These are phyloP conservation scores for Heracleum sosnowskyi DNA, from an alignment of 129 eudicot species.

Conservation along the genomic window DNA sequence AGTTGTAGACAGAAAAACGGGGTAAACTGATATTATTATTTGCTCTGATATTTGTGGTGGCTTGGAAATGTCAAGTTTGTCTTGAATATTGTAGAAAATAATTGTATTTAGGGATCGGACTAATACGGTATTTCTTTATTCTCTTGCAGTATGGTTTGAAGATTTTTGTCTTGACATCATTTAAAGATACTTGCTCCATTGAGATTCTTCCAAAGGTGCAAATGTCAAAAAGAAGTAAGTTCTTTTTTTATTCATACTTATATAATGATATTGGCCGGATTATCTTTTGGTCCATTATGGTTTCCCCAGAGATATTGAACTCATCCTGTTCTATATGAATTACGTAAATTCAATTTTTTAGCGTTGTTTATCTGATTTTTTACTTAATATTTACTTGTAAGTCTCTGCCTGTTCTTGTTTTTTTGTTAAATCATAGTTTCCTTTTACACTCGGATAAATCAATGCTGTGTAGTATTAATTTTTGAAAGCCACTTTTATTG, in stretches of 20 bases:
- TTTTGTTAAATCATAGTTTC: not conserved
- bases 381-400: not conserved
- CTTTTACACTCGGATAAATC: not conserved
- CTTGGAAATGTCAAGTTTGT: not conserved
- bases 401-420: not conserved
- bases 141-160: slow-evolving; percentile 65
- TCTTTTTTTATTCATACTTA: not conserved
- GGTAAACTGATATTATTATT: not conserved
- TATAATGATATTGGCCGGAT: not conserved
- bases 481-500: not conserved
- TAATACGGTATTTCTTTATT: not conserved
- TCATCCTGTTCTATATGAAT: not conserved
- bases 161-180: slow-evolving; percentile 66
- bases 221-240: slow-evolving; percentile 65
- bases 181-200: slow-evolving; percentile 63
- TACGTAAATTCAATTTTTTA: not conserved
- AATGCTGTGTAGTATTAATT: not conserved
- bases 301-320: not conserved
- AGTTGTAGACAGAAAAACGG: not conserved
- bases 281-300: not conserved
- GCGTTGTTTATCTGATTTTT: not conserved
- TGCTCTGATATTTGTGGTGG: not conserved
- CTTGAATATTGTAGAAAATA: not conserved
- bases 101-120: not conserved
- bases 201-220: slow-evolving; percentile 74